Evolutionary conservation across 495 filamentous ascomycete species (phyloP), one percentile per base, ranked within the genome.

Genomic region (Daldinia concentrica): DNA sequence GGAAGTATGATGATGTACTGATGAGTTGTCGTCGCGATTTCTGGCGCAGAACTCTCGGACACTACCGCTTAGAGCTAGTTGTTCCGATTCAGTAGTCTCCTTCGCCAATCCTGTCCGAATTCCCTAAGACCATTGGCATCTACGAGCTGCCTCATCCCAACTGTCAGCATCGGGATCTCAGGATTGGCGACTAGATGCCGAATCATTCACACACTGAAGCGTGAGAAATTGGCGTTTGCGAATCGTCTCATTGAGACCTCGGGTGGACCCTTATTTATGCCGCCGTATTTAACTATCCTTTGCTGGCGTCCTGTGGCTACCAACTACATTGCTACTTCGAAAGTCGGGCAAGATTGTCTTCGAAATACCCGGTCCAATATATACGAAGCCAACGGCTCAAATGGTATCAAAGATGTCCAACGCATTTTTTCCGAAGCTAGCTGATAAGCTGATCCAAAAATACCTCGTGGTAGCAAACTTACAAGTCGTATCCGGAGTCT

Each of bases 401-500:
- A 32, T 17, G 50, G 57, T 22, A 62, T 68, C 22, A n/a, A 54
- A 17, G 24, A 52, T 32, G 57, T 36, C 30, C 50, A 57, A 45
- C 19, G 65, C 52, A 32, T 61, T 29, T 34, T 39, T 43, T 56
- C 19, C 58, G 64, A 62, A 11, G 50, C 63, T 59, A 26, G 48
- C 51, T 34, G 24, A 50, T 43, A 37, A 61, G 61, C 56, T 36
- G 64, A 65, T 54, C 64, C 34, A 27, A 32, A 62, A 41, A 64
- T 39, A 26, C n/a, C n/a, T n/a, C n/a, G 36, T 60, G 29, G 54
- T 50, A 55, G 30, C 14, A 22, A 51, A 41, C 50, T 32, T 67
- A 66, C 61, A 30, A 55, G 56, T 66, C 45, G 12, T 59, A 58
- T 32, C 50, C 6, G 30, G n/a, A 58, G 43, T 26, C 3, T 63